Evolutionary conservation across 139 green algal species (phyloP), one percentile per base, ranked within the genome.

Genomic region (Auxenochlorella protothecoides): DNA sequence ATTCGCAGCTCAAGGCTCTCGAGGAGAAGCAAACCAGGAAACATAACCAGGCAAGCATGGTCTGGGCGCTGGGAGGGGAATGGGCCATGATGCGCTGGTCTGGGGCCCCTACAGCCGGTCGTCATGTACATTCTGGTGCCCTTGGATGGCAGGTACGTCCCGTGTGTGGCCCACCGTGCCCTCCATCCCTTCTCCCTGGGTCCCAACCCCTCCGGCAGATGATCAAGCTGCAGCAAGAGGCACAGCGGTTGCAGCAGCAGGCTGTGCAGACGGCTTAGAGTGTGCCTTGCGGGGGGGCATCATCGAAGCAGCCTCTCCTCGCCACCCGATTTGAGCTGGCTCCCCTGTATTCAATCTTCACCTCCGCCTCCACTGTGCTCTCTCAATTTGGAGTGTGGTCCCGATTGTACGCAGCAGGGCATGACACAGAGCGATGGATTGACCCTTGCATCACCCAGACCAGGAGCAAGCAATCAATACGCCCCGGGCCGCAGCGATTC

Each of bases 11-110:
- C 51, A 77, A 77, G 57, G 63, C 56, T 11, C 55, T 85, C 5
- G 69, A 84, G 64, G 74, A 83, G 65, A 87, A 85, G 79, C 77
- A 85, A 71, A 14, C 27, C 11, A 72, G 74, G 44, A 82, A 85
- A 53, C 68, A n/a, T n/a, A 67, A 2, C 14, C 15, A 14, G 7
- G 63, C 63, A 67, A 67, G 14, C 27, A 67, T 67, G 27, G 27
- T 44, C 27, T 44, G 27, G 27, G 27, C 27, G 27, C 27, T 44
- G 27, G 27, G 27, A 44, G 27, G 27, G 27, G 15, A 53, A 67
- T n/a, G 14, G 7, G 44, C 14, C 27, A 67, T 67, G 10, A 14
- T n/a, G 13, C 44, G 9, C 12, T 64, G 59, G 12, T 64, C 59
- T n/a, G 59, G 2, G 59, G 2, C 53, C 52, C 12, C 11, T 51